Base-by-base conservation (phyloP, 352 stramenopile species). In the Lagenidium giganteum region DNA sequence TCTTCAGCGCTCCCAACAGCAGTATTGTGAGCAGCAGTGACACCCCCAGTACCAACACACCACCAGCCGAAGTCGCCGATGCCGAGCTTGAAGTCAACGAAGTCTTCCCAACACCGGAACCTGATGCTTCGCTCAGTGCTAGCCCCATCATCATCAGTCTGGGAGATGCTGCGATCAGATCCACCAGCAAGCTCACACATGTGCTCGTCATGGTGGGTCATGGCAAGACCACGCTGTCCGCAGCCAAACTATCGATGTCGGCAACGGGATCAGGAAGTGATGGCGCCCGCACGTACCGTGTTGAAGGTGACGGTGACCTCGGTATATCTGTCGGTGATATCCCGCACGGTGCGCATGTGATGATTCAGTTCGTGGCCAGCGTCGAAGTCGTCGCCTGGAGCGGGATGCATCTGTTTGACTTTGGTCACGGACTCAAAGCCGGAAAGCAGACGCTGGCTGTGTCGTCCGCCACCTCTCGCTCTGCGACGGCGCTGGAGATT, bases 381-480 rank as follows among this genome's bases (percentile, higher is more conserved):
- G 42, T 55, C 30, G 55, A 57, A 16, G 17, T 57, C 1, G 39
- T 67, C 31, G 78, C 57, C 14, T 95, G 83, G 83, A 78, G 61
- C 12, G 83, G 78, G 3, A 32, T 87, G 8, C 73, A 91, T 18
- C 47, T 93, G 8, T 92, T 95, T 22, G 79, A 91, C 35, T 95
- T 93, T 50, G 72, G 82, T 2, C 80, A 95, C 30, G 68, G 57
- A 0, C 47, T 95, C 32, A 58, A 78, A 24, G 72, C 48, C 14
- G 80, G 80, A 11, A 59, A 61, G 2, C 48, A 71, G 4, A 29
- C 52, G 1, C 44, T 92, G 27, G 70, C 87, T 36, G 64, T 94
- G 5, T 54, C 41, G 40, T 25, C 57, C 36, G 31, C 30, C 37
- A 20, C 47, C 5, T 50, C 39, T 1, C 49, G 22, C 1, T 63